phyloP scores from a whole-genome alignment of 805 yeast genomes.

The Saturnispora bothae region DNA sequence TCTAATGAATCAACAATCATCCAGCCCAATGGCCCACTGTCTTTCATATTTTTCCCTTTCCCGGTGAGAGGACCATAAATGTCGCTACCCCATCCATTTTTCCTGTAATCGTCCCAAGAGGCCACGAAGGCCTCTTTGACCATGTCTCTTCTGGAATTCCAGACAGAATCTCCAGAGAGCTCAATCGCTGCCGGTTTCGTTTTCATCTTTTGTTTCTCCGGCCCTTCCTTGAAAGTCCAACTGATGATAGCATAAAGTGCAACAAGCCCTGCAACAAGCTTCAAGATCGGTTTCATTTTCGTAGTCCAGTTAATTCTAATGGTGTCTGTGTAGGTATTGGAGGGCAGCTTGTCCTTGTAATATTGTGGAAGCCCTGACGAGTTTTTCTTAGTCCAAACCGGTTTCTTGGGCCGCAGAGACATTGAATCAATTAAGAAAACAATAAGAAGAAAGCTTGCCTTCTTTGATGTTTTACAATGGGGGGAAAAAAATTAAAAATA shows the following conservation, averaged over 20 bases:
- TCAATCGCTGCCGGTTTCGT: background rate
- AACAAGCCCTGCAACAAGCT: conserved; percentile 32
- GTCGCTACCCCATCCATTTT: conserved; percentile 79
- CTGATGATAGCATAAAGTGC: conserved; percentile 32
- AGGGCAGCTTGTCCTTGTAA: conserved; percentile 38
- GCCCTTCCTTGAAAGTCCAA: conserved; percentile 1
- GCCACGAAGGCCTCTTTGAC: conserved; percentile 62
- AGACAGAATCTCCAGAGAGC: conserved; percentile 14
- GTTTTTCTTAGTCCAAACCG: conserved; percentile 7
- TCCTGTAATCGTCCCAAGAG: conserved; percentile 68
- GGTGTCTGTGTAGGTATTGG: conserved; percentile 8
- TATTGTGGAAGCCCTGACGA: conserved; percentile 30
- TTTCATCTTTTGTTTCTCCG: background rate
- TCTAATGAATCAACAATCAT: conserved; percentile 83
- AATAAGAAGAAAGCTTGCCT: background rate
- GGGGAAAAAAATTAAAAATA: no score
- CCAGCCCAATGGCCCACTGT: conserved; percentile 74
- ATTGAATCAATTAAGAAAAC: background rate
- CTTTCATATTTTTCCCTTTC: conserved; percentile 63
- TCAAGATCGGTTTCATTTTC: conserved; percentile 30
- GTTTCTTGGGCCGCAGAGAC: conserved; percentile 12
- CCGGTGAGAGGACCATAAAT: conserved; percentile 60
- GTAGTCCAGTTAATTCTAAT: conserved; percentile 10
- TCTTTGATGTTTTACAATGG: no score
- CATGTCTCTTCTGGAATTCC: conserved; percentile 42